These are phyloP conservation scores for Monascus ruber DNA, from an alignment of 2,329 filamentous ascomycete genomes.

Conservation along the genomic window DNA sequence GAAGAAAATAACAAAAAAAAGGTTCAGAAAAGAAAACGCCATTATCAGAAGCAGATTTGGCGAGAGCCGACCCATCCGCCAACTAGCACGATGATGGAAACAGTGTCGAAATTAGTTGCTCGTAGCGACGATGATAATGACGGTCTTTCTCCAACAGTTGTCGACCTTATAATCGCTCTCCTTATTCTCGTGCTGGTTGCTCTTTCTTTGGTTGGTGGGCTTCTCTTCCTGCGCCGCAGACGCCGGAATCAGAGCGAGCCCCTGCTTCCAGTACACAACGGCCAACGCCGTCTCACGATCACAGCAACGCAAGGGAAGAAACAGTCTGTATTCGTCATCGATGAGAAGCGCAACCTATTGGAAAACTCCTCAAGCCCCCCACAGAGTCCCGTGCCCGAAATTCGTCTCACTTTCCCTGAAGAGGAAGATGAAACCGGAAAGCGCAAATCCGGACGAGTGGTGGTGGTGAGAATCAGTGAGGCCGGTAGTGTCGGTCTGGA, in stretches of 20 bases:
- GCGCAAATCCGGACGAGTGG: slow-evolving; percentile 72
- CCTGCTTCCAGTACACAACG: slow-evolving; percentile 57
- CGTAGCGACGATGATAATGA: slow-evolving; percentile 34
- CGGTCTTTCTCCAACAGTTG: slow-evolving; percentile 49
- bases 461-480: slow-evolving; percentile 85
- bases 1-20: slow-evolving; percentile 1
- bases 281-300: slow-evolving; percentile 50
- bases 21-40: neutral
- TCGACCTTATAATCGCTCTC: slow-evolving; percentile 69
- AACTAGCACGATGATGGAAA: slow-evolving; percentile 25
- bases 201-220: slow-evolving; percentile 53
- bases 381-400: slow-evolving; percentile 80
- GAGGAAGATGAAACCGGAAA: slow-evolving; percentile 69
- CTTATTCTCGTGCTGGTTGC: slow-evolving; percentile 66
- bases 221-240: slow-evolving; percentile 63
- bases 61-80: neutral
- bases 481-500: slow-evolving; percentile 75
- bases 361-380: slow-evolving; percentile 65
- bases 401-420: slow-evolving; percentile 97
- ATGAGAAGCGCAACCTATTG: slow-evolving; percentile 69
- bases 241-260: slow-evolving; percentile 42
- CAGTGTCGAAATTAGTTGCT: slow-evolving; percentile 37
- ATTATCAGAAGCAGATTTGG: no score
- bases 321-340: slow-evolving; percentile 63
- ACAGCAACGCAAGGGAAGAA: slow-evolving; percentile 44